Percentiles rank a stretch among this genome's conserved stretches.
Conservation (phyloP, 129 eudicot genomes). For the Ambrosia artemisiifolia region DNA sequence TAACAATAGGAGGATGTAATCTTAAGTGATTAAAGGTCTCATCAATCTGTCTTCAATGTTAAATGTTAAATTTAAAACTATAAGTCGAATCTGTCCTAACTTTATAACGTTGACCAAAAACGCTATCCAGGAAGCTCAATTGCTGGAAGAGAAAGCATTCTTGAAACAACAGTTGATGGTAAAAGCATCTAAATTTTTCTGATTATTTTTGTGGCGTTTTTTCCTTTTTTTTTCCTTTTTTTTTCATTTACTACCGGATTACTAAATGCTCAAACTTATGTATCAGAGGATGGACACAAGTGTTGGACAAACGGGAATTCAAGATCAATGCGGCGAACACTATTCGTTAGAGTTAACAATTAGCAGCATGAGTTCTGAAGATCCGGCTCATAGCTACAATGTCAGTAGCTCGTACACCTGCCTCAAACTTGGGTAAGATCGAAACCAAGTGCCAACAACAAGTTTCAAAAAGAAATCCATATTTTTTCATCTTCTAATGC, state of each 20-base stretch:
- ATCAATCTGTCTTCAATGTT: background rate
- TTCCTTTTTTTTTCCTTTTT: background rate
- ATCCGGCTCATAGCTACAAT: background rate
- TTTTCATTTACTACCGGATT: background rate
- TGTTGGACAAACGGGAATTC: background rate
- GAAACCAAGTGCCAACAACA: background rate
- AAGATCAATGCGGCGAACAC: background rate
- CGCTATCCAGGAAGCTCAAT: slow-evolving; percentile 20
- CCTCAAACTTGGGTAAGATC: slow-evolving; percentile 33
- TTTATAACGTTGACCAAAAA: slow-evolving; percentile 4
- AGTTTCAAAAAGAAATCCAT: background rate
- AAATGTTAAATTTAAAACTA: background rate
- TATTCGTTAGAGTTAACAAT: slow-evolving; percentile 25
- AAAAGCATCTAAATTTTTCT: background rate
- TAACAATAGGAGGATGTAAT: too few species aligned
- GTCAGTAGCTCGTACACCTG: slow-evolving; percentile 11
- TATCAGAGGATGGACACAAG: slow-evolving; percentile 22
- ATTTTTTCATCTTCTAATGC: background rate
- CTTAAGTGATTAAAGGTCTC: too few species aligned
- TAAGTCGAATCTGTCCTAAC: slow-evolving; percentile 1
- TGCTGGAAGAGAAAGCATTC: slow-evolving; percentile 25
- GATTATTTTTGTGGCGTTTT: background rate
- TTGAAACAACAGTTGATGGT: slow-evolving; percentile 20
- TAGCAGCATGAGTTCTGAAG: slow-evolving; percentile 12
- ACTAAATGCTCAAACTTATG: background rate